Evolutionary conservation across 164 flowering plant species (phyloP), one percentile per base, ranked within the genome.

Genomic region (Liriodendron chinense): DNA sequence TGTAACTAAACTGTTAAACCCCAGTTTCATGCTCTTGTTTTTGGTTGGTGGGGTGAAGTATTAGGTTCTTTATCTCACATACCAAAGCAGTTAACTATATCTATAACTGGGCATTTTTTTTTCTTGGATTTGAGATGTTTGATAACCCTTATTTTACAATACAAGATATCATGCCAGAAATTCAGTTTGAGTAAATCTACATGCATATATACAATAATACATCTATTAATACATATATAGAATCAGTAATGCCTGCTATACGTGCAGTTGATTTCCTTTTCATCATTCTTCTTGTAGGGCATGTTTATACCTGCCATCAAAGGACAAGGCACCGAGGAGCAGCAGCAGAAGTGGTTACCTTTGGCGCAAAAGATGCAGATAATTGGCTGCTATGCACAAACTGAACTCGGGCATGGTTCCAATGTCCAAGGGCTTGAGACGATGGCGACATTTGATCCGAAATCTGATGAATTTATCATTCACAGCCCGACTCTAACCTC

Each of bases 401-500:
- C 99, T 70, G 99, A 96, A 85, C 97, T 96, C 77, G 99, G 99
- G 75, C 98, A 94, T 84, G 99, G 99, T 22, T 96, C 99, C 22
- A 96, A 94, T 85, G 98, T 96, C 70, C 99, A 96, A 87, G 99
- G 99, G 65, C 94, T 96, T 75, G 99, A 96, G 81, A 93, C 98
- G 9, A 94, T 96, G 63, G 99, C 98, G 53, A 96, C 98, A 49
- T 96, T 92, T 87, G 99, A 96, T 81, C 89, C 92, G 53, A 61
- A 89, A 68, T 80, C 96, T 1, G 99, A 94, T 76, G 97, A 96
- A 78, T 96, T 96, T 82, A 47, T 94, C 72, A 86, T 96, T 75
- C 83, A 96, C 72, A 93, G 98, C 84, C 99, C 99, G 56, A 92
- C 98, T 26, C 74, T 94, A 77, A 96, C 99, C 64, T 92, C 99